phyloP scores from a whole-genome alignment of 140 eudicot species.

The Senecio squalidus region DNA sequence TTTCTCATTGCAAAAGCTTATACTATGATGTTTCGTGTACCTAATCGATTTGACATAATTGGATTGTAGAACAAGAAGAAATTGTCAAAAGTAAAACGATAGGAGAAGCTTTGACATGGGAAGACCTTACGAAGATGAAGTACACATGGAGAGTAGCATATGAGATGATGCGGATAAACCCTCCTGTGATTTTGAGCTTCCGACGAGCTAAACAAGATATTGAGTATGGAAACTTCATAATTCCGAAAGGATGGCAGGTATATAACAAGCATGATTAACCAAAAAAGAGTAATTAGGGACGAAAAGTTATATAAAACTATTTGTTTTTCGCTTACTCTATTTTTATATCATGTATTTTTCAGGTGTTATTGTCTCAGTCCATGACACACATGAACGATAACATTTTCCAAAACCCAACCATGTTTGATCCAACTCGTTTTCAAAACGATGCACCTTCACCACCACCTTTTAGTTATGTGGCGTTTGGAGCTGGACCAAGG shows the following conservation, averaged over 20 bases:
- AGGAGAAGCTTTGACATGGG: conserved; percentile 37
- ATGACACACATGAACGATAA: conserved; percentile 32
- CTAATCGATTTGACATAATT: background rate
- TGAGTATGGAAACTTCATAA: conserved; percentile 29
- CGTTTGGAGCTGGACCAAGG: conserved; percentile 35
- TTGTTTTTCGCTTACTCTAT: background rate
- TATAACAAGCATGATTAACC: background rate
- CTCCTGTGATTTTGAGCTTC: conserved; percentile 30
- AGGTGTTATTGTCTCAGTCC: conserved; percentile 17
- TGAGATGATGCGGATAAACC: conserved; percentile 32
- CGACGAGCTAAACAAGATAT: conserved; percentile 33
- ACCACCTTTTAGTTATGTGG: conserved; percentile 28
- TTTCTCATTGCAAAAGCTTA: background rate
- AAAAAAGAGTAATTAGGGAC: too few species aligned
- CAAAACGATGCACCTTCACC: conserved; percentile 19
- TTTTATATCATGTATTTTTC: background rate
- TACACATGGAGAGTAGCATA: conserved; percentile 44
- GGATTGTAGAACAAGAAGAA: conserved; percentile 33
- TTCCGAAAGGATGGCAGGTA: conserved; percentile 50
- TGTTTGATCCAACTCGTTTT: conserved; percentile 32
- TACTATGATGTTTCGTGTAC: background rate
- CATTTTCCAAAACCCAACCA: conserved; percentile 22
- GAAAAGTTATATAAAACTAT: too few species aligned
- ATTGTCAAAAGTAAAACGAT: conserved; percentile 18
- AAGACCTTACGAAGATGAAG: conserved; percentile 44